phyloP scores from a whole-genome alignment of 345 rosid species.

The Boechera retrofracta region DNA sequence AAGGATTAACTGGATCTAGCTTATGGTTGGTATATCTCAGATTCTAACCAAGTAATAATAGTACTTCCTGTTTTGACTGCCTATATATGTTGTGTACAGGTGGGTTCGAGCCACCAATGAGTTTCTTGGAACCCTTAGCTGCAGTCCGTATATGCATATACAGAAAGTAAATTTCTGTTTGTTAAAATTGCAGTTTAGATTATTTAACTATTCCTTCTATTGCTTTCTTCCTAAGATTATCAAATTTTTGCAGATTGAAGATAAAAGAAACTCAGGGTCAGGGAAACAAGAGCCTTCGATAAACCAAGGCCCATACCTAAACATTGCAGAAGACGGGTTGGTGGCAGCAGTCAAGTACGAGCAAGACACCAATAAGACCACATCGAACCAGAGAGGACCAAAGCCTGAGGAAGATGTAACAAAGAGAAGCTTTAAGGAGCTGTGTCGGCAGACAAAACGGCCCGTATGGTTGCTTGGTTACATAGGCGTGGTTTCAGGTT shows the following conservation, averaged over 20 bases:
- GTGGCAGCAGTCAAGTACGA: constrained; percentile 65
- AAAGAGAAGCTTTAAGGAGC: constrained; percentile 52
- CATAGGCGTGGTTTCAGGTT: constrained; percentile 61
- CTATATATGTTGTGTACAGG: constrained; percentile 52
- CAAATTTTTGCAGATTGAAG: constrained; percentile 44
- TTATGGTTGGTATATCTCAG: constrained; percentile 57
- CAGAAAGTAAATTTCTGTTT: constrained; percentile 53
- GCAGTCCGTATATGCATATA: constrained; percentile 70
- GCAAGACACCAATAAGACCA: constrained; percentile 31
- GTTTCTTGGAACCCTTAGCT: constrained; percentile 65
- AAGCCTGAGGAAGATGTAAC: constrained; percentile 35
- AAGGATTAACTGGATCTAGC: constrained; percentile 70
- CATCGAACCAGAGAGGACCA: constrained; percentile 31
- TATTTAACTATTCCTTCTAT: background rate
- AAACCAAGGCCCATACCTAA: constrained; percentile 73
- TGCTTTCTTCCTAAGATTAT: background rate
- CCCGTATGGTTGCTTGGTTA: constrained; percentile 66
- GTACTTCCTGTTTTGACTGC: constrained; percentile 12
- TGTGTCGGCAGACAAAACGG: constrained; percentile 47
- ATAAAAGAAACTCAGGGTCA: constrained; percentile 38
- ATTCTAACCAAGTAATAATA: background rate
- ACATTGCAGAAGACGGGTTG: constrained; percentile 66
- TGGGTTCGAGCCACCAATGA: constrained; percentile 88
- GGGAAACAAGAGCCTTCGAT: constrained; percentile 52
- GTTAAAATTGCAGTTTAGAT: background rate